Percentiles rank a stretch among this genome's conserved stretches.
Evolutionary conservation across 345 rosid genomes (phyloP).

Genomic region (Hevea brasiliensis): DNA sequence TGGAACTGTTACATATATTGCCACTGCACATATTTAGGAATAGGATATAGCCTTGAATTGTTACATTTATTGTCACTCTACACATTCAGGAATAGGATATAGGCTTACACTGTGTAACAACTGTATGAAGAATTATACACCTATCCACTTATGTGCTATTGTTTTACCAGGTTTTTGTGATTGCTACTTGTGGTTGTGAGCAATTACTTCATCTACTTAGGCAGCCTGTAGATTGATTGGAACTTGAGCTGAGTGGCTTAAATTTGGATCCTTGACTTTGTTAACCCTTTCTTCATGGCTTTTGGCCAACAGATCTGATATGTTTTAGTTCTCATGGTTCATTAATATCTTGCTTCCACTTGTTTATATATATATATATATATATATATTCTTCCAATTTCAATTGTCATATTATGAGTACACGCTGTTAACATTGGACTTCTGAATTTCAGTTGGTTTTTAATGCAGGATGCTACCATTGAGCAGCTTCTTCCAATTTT

Average conservation of each 20-base stretch:
- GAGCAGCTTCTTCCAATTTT: slow-evolving; percentile 98
- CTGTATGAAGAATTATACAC: neutral
- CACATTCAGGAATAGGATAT: neutral
- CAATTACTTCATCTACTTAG: neutral
- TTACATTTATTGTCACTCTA: neutral
- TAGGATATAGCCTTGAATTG: neutral
- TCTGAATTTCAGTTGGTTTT: neutral
- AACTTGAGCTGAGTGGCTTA: neutral
- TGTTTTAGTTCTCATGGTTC: neutral
- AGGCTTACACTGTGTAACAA: neutral
- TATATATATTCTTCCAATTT: neutral
- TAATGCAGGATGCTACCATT: slow-evolving; percentile 81
- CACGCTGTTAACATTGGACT: slow-evolving; percentile 4
- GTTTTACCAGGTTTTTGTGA: neutral
- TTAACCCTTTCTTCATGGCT: neutral
- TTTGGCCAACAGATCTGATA: neutral
- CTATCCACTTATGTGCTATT: neutral
- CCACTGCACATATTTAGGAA: neutral
- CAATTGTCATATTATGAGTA: neutral
- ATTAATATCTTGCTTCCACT: neutral
- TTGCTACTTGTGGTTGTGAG: neutral
- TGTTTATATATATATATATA: neutral
- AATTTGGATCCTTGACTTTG: neutral
- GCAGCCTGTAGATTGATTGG: neutral
- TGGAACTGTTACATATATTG: neutral